Evolutionary conservation across 2,329 filamentous ascomycete species (phyloP), one percentile per base, ranked within the genome.

Genomic region (Blastomyces gilchristii): DNA sequence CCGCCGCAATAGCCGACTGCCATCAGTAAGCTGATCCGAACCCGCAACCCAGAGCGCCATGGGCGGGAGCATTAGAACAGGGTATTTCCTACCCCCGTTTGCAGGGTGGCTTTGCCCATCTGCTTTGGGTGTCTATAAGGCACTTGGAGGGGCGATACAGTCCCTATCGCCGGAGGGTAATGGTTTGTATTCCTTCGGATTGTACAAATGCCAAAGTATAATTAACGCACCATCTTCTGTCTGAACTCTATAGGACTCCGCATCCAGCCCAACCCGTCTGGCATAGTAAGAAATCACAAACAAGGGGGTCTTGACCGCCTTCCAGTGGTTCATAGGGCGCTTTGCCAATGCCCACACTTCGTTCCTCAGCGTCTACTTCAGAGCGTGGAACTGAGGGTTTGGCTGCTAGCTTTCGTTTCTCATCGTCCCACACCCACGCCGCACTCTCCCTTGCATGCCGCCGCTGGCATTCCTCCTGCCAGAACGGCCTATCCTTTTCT

Each of bases 151-250:
- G 16, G 25, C 57, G 14, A 59, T 59, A 25, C 39, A 47, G 11
- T 59, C 41, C 28, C 41, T 49, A n/a, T 59, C 25, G 6, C 12
- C 3, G 12, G 31, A 9, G 45, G 58, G 18, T 31, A 85, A 74
- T 1, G 81, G 80, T 0, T 78, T 79, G 71, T 91, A 87, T 64
- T 93, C 88, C 58, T 82, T 83, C 0, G 93, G 93, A 66, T 96
- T 88, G 73, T 90, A 96, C 34, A 97, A 81, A 73, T 97, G 93
- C 87, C 90, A 96, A 1, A 97, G 80, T 28, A 89, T 85, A 65
- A 97, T 88, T 56, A 97, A 85, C 72, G 96, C 97, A 0, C 92
- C 92, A 70, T 97, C 93, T 73, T 97, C 92, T 0, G 93, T 97
- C 74, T 96, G 88, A 0, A 97, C 91, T 59, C 89, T 81, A 69